phyloP scores from a whole-genome alignment of 257 asterid species.

The Ilex asprella region DNA sequence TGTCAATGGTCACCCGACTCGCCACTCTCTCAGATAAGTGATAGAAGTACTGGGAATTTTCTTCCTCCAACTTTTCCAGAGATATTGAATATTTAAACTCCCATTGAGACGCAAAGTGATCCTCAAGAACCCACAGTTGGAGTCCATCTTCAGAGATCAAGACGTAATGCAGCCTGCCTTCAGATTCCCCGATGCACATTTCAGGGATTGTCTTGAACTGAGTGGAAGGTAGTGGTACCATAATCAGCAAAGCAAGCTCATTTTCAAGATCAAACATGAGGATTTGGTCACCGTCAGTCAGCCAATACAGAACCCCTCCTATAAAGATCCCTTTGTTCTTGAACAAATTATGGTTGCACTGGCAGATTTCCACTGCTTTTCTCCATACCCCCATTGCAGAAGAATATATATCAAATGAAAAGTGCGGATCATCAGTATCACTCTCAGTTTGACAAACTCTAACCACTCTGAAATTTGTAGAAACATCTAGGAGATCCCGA shows the following conservation, averaged over 20 bases:
- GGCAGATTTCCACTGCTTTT: slow-evolving; percentile 30
- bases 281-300: slow-evolving; percentile 40
- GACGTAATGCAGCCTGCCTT: slow-evolving; percentile 34
- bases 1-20: background rate
- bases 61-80: slow-evolving; percentile 33
- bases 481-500: slow-evolving; percentile 16
- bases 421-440: slow-evolving; percentile 17
- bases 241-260: slow-evolving; percentile 43
- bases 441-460: slow-evolving; percentile 19
- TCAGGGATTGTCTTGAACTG: slow-evolving; percentile 25
- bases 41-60: slow-evolving; percentile 19
- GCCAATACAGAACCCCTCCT: slow-evolving; percentile 49
- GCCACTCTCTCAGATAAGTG: slow-evolving; percentile 25
- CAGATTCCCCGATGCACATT: slow-evolving; percentile 62
- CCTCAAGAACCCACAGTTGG: slow-evolving; percentile 52
- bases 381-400: slow-evolving; percentile 45
- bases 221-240: slow-evolving; percentile 34
- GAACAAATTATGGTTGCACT: slow-evolving; percentile 15
- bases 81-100: slow-evolving; percentile 19
- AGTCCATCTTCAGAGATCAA: slow-evolving; percentile 43
- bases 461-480: slow-evolving; percentile 43
- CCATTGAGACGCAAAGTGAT: slow-evolving; percentile 39
- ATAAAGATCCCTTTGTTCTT: slow-evolving; percentile 40
- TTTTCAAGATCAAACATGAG: slow-evolving; percentile 50
- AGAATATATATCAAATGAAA: slow-evolving; percentile 40